phyloP scores from a whole-genome alignment of 2,329 filamentous ascomycete species.

The Penicillium janthinellum region DNA sequence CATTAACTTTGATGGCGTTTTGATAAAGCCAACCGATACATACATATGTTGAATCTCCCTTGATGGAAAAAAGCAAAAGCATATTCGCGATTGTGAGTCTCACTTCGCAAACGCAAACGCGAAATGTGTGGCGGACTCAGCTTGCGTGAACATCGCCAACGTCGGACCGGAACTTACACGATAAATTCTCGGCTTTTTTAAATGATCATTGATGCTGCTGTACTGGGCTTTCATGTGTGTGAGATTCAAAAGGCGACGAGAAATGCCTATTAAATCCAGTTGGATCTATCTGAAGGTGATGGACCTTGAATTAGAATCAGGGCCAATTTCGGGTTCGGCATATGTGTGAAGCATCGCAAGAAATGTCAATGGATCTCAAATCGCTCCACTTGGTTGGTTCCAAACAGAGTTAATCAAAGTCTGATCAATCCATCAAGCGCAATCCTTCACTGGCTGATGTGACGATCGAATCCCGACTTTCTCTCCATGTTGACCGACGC shows the following conservation, averaged over 20 bases:
- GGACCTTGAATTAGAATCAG: background rate
- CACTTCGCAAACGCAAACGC: background rate
- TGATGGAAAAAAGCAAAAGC: background rate
- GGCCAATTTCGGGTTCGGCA: background rate
- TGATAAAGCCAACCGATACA: no score
- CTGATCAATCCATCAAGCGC: background rate
- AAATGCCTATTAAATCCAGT: no score
- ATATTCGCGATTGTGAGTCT: background rate
- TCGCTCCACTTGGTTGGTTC: background rate
- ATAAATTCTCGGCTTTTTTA: no score
- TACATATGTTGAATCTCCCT: no score
- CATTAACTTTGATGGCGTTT: no score
- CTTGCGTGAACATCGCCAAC: no score
- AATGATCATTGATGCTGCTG: no score
- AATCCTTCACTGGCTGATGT: background rate
- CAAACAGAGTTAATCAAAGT: background rate
- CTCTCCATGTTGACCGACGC: background rate
- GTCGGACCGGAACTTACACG: no score
- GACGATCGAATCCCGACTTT: background rate
- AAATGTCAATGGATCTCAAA: background rate
- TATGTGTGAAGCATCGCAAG: background rate
- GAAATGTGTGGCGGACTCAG: background rate
- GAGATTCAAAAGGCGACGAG: no score
- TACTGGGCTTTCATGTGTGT: no score
- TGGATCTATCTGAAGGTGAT: background rate